Evolutionary conservation across 73 alveolate species (phyloP).

Genomic region (Durusdinium trenchii): DNA sequence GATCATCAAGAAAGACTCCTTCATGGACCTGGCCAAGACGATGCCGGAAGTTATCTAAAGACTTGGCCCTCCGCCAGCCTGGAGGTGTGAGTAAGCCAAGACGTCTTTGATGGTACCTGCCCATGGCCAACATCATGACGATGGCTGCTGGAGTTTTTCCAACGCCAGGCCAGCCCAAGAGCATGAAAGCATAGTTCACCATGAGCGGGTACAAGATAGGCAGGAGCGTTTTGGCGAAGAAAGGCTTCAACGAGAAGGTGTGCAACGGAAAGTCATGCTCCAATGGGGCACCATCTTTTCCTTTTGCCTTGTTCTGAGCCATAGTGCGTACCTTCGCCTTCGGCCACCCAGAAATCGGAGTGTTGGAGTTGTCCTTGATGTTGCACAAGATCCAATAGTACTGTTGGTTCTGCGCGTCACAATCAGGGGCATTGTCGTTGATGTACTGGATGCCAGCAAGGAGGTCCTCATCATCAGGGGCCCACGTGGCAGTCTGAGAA

Average conservation of each 20-base stretch:
- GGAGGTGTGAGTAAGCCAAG: not conserved
- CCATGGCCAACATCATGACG: not conserved
- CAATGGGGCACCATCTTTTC: not conserved
- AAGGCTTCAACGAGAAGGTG: not conserved
- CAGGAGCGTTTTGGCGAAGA: not conserved
- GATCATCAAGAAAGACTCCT: slow-evolving; percentile 32
- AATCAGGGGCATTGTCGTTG: slow-evolving; percentile 26
- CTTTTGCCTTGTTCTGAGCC: slow-evolving; percentile 29
- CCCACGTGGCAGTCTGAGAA: not conserved
- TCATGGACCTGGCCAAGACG: not conserved
- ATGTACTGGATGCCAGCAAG: not conserved
- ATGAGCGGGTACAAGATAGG: slow-evolving; percentile 2
- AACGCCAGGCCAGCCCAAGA: slow-evolving; percentile 47
- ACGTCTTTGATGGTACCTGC: not conserved
- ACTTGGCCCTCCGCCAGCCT: slow-evolving; percentile 40
- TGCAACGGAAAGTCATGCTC: not conserved
- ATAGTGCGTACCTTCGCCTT: not conserved
- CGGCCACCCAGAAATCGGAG: slow-evolving; percentile 67
- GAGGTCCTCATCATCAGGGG: not conserved
- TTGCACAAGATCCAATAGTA: not conserved
- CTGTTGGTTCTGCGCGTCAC: slow-evolving; percentile 15
- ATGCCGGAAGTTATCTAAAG: slow-evolving; percentile 20
- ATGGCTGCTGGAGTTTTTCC: not conserved
- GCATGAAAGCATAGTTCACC: not conserved
- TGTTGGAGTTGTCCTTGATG: not conserved